These are phyloP conservation scores for Cladosporium sp. DNA, from an alignment of 2,329 filamentous ascomycete species.

Conservation along the genomic window DNA sequence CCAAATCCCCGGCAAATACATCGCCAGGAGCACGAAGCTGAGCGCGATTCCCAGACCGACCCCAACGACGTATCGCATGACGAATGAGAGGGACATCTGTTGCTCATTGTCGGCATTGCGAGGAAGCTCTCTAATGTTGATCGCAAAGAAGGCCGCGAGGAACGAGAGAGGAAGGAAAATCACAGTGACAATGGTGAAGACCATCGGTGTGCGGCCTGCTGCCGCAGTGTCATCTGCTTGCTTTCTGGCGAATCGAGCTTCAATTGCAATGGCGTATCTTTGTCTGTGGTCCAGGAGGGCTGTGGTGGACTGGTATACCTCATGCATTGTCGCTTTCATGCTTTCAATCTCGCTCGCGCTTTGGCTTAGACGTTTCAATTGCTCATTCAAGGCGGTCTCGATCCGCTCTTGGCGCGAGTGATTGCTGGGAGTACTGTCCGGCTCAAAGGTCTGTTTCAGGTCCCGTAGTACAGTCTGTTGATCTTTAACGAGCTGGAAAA, in stretches of 20 bases:
- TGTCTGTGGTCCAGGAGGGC: slow-evolving; percentile 65
- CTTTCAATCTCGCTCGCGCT: slow-evolving; percentile 50
- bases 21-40: not conserved
- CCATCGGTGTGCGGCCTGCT: slow-evolving; percentile 55
- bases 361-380: slow-evolving; percentile 12
- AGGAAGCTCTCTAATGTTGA: slow-evolving; percentile 50
- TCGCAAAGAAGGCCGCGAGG: slow-evolving; percentile 53
- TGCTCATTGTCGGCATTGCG: not conserved
- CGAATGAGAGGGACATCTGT: not conserved
- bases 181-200: slow-evolving; percentile 54
- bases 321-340: slow-evolving; percentile 60
- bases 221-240: not conserved
- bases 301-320: slow-evolving; percentile 57
- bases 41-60: not conserved
- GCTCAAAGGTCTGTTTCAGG: too few species aligned
- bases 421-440: too few species aligned
- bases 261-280: slow-evolving; percentile 64
- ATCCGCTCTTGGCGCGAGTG: too few species aligned
- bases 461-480: slow-evolving; percentile 42
- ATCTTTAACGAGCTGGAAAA: slow-evolving; percentile 49
- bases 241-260: slow-evolving; percentile 58
- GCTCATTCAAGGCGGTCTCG: not conserved
- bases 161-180: slow-evolving; percentile 54
- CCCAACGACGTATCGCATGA: slow-evolving; percentile 1
- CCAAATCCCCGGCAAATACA: not conserved